phyloP scores from a whole-genome alignment of 345 rosid genomes.

The Clausena lansium region DNA sequence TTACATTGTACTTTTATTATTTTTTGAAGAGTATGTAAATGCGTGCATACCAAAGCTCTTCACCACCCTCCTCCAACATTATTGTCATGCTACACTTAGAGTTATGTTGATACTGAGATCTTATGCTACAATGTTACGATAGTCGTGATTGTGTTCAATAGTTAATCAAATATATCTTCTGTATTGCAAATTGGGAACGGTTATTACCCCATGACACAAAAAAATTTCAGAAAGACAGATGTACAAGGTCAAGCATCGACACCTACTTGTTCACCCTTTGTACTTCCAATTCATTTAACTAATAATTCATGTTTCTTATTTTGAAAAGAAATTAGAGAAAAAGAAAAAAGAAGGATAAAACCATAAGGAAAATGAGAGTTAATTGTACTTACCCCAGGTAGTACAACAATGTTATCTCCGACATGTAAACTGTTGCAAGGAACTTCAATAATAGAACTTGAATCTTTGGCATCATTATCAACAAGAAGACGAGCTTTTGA shows the following conservation, averaged over 20 bases:
- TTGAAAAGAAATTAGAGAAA: background rate
- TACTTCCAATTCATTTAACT: background rate
- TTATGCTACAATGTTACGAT: background rate
- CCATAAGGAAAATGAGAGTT: slow-evolving; percentile 20
- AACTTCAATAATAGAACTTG: slow-evolving; percentile 67
- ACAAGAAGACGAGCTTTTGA: slow-evolving; percentile 91
- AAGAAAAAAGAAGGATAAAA: slow-evolving; percentile 8
- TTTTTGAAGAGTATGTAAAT: too few relatives aligned
- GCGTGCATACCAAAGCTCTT: background rate
- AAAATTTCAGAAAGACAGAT: background rate
- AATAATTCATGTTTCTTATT: background rate
- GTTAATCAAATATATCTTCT: background rate
- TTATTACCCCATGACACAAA: background rate
- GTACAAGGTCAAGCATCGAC: background rate
- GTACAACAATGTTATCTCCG: slow-evolving; percentile 81
- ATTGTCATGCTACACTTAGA: background rate
- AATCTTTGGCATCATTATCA: slow-evolving; percentile 41
- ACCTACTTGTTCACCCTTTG: background rate
- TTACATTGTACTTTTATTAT: background rate
- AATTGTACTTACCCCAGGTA: slow-evolving; percentile 83
- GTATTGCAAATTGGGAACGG: background rate
- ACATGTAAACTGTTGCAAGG: slow-evolving; percentile 79
- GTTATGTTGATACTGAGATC: background rate
- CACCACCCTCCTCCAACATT: background rate
- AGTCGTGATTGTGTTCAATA: background rate